phyloP scores from a whole-genome alignment of 768 basidiomycete species.

The Boletus rubroflammeus region DNA sequence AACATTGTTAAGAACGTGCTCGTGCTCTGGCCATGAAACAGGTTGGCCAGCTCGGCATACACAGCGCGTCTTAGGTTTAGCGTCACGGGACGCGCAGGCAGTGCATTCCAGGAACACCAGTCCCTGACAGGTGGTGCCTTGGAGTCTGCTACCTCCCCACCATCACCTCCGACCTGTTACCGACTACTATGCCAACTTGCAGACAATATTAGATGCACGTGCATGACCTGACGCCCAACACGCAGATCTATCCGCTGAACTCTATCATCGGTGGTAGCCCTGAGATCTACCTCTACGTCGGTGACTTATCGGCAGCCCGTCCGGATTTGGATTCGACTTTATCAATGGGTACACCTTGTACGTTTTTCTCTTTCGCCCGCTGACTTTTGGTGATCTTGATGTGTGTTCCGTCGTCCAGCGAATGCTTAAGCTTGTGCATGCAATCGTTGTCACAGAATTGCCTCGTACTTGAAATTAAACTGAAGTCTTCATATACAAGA shows the following conservation, averaged over 20 bases:
- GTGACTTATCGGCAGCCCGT: background rate
- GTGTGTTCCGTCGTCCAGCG: no score
- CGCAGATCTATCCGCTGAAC: background rate
- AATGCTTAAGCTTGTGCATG: no score
- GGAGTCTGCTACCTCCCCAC: no score
- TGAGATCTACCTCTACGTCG: slow-evolving; percentile 10
- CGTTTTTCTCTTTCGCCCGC: background rate
- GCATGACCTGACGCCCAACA: slow-evolving; percentile 17
- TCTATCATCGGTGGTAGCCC: slow-evolving; percentile 21
- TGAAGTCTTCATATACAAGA: background rate
- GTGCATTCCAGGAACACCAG: background rate
- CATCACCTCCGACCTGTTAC: no score
- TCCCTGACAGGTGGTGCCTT: no score
- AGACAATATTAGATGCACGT: slow-evolving; percentile 10
- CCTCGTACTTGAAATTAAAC: background rate
- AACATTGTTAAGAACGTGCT: slow-evolving; percentile 5
- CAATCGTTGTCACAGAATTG: background rate
- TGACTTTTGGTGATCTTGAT: no score
- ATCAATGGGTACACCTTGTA: slow-evolving; percentile 8
- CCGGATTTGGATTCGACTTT: slow-evolving; percentile 14
- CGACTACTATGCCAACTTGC: slow-evolving; percentile 18
- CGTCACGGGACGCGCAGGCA: background rate
- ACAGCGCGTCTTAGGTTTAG: slow-evolving; percentile 1
- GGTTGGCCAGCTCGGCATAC: background rate
- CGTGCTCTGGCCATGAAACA: slow-evolving; percentile 9